phyloP scores from a whole-genome alignment of 805 yeast species.

The Blastobotrys peoriensis region DNA sequence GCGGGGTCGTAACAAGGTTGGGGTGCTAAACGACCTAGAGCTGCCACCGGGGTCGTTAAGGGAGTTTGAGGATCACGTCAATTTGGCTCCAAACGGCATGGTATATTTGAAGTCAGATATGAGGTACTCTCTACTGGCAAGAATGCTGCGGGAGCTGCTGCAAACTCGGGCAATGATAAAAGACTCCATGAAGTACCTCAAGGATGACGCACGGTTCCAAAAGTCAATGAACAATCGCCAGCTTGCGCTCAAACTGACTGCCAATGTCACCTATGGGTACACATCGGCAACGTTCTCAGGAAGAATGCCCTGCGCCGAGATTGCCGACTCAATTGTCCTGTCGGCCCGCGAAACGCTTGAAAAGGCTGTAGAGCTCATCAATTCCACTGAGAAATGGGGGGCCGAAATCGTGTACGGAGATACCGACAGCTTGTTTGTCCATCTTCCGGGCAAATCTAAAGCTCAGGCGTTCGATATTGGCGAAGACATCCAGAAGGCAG shows the following conservation, averaged over 20 bases:
- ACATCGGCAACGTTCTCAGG: conserved; percentile 94
- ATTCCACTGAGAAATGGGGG: conserved; percentile 55
- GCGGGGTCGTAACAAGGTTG: conserved; percentile 32
- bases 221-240: conserved; percentile 70
- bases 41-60: conserved; percentile 54
- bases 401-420: conserved; percentile 96
- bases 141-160: conserved; percentile 77
- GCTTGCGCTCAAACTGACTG: conserved; percentile 78
- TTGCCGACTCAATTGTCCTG: conserved; percentile 91
- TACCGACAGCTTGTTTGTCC: conserved; percentile 89
- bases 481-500: conserved; percentile 52
- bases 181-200: conserved; percentile 53
- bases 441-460: conserved; percentile 74
- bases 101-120: conserved; percentile 63
- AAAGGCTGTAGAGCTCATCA: conserved; percentile 64
- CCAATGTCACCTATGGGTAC: conserved; percentile 95
- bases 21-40: conserved; percentile 36
- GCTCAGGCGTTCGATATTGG: conserved; percentile 78
- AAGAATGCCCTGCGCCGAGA: conserved; percentile 92
- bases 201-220: conserved; percentile 25
- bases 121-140: conserved; percentile 68
- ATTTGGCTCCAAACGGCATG: conserved; percentile 80
- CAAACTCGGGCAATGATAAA: conserved; percentile 77
- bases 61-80: conserved; percentile 46
- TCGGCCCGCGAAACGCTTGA: conserved; percentile 82